A percentile compares a stretch with the other conserved stretches of the same genome.
Evolutionary conservation across 2,329 filamentous ascomycete genomes (phyloP).

Genomic region (Fusarium sp.): DNA sequence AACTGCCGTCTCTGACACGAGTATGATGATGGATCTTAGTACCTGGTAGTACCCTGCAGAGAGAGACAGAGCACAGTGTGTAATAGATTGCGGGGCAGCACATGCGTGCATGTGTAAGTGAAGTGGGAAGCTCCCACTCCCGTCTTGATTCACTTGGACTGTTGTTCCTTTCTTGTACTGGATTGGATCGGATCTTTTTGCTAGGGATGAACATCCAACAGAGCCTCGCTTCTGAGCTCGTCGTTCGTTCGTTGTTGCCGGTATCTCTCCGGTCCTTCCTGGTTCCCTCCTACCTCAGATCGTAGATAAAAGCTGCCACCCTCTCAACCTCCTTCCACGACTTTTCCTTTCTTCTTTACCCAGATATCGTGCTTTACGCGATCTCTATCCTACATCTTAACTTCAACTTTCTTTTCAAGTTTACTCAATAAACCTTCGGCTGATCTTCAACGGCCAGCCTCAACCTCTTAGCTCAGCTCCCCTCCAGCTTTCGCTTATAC

Average conservation of each 20-base stretch:
- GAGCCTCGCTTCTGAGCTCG: slow-evolving; percentile 24
- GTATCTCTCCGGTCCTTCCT: slow-evolving; percentile 25
- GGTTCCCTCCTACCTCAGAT: slow-evolving; percentile 14
- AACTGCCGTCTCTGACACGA: background rate
- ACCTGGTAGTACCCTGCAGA: slow-evolving; percentile 5
- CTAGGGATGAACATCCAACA: background rate
- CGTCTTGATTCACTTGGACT: slow-evolving; percentile 17
- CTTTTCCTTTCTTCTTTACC: slow-evolving; percentile 29
- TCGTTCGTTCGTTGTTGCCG: slow-evolving; percentile 9
- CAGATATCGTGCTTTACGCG: slow-evolving; percentile 41
- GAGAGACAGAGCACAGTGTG: slow-evolving; percentile 25
- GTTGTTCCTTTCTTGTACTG: background rate
- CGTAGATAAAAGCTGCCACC: slow-evolving; percentile 41
- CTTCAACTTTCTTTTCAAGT: slow-evolving; percentile 4
- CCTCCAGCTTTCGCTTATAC: slow-evolving; percentile 38
- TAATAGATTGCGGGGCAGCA: slow-evolving; percentile 21
- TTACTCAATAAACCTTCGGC: slow-evolving; percentile 16
- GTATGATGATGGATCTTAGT: background rate
- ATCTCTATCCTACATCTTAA: slow-evolving; percentile 27
- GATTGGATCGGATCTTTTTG: slow-evolving; percentile 5
- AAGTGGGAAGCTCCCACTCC: slow-evolving; percentile 24
- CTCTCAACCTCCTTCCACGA: slow-evolving; percentile 17
- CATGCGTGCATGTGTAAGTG: slow-evolving; percentile 17
- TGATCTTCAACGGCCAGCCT: slow-evolving; percentile 25
- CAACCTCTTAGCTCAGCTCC: slow-evolving; percentile 6